These are phyloP conservation scores for Saccharomycopsis amapae DNA, from an alignment of 805 yeast species.

Conservation along the genomic window DNA sequence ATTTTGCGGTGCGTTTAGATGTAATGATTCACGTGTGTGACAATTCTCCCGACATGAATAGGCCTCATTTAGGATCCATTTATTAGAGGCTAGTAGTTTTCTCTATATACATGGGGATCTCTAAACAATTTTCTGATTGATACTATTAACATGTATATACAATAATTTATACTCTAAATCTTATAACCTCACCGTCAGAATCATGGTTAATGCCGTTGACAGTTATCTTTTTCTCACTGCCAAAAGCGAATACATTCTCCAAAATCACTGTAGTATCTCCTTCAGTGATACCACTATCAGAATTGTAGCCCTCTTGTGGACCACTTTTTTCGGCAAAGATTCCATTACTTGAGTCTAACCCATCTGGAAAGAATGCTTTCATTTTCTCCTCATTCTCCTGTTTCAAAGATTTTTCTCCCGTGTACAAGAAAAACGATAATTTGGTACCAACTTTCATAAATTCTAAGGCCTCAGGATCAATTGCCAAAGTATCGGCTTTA, in stretches of 20 bases:
- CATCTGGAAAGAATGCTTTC: background rate
- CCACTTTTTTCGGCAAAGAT: constrained; percentile 7
- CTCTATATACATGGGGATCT: too few relatives aligned
- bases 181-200: constrained; percentile 16
- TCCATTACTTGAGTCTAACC: background rate
- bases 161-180: background rate
- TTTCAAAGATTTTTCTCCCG: background rate
- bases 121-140: too few relatives aligned
- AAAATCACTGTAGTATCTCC: background rate
- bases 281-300: background rate
- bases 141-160: background rate
- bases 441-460: constrained; percentile 5
- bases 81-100: too few relatives aligned
- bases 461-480: constrained; percentile 35
- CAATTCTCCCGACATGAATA: too few relatives aligned
- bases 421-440: constrained; percentile 12
- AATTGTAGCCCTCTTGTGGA: background rate
- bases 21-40: too few relatives aligned
- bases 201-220: constrained; percentile 10
- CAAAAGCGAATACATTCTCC: constrained; percentile 17
- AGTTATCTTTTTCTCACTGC: constrained; percentile 17
- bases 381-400: background rate
- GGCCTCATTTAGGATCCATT: too few relatives aligned
- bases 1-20: too few relatives aligned
- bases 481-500: constrained; percentile 37